Percentiles rank a stretch among this genome's conserved stretches.
These are phyloP conservation scores for Pholiota molesta DNA, from an alignment of 768 basidiomycete species.

Conservation along the genomic window DNA sequence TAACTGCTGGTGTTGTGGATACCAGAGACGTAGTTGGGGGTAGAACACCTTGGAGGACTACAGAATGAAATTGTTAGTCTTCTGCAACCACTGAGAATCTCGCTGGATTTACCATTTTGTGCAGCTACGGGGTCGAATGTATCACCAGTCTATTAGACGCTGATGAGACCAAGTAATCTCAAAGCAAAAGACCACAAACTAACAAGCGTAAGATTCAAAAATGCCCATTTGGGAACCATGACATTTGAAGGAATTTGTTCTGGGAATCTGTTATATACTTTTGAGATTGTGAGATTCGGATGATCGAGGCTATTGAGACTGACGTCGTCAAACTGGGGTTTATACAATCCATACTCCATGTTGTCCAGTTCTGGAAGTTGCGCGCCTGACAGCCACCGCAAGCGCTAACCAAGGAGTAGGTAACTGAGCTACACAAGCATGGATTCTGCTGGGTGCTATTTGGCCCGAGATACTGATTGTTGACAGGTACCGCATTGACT, in stretches of 20 bases:
- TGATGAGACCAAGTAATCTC: not conserved
- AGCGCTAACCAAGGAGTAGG: slow-evolving; percentile 59
- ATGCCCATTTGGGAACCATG: slow-evolving; percentile 60
- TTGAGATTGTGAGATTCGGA: not conserved
- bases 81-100: not conserved
- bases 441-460: slow-evolving; percentile 30
- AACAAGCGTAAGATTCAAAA: slow-evolving; percentile 49
- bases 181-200: slow-evolving; percentile 3
- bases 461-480: slow-evolving; percentile 48
- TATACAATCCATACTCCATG: slow-evolving; percentile 40
- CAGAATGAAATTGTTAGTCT: not conserved
- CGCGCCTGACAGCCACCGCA: slow-evolving; percentile 62
- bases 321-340: slow-evolving; percentile 36
- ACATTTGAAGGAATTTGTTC: slow-evolving; percentile 42
- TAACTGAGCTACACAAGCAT: slow-evolving; percentile 61
- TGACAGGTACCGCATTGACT: slow-evolving; percentile 40
- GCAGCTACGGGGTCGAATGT: slow-evolving; percentile 40
- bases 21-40: slow-evolving; percentile 9
- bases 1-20: slow-evolving; percentile 1
- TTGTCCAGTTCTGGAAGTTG: slow-evolving; percentile 38
- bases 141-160: slow-evolving; percentile 30
- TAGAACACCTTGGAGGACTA: not conserved
- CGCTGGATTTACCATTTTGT: slow-evolving; percentile 18
- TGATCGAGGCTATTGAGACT: slow-evolving; percentile 7
- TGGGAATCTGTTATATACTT: slow-evolving; percentile 42